Percentiles rank a stretch among this genome's conserved stretches.
Conservation (phyloP, 495 filamentous ascomycete species). For the Xanthoparmelia taractica region DNA sequence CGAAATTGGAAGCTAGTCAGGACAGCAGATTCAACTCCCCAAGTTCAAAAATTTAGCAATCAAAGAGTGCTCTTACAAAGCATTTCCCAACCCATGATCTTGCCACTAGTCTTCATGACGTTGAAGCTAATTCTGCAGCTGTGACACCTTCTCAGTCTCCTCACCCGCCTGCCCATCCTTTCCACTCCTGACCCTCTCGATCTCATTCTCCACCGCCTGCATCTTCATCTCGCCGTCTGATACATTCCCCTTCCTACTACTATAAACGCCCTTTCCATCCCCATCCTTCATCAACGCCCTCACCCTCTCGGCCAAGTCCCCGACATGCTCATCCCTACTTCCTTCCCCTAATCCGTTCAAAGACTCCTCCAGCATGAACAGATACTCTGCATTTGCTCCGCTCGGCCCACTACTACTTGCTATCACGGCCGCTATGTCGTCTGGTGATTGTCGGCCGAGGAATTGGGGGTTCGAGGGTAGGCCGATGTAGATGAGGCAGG, state of each 20-base stretch:
- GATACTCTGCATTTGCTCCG: slow-evolving; percentile 86
- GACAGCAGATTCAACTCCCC: background rate
- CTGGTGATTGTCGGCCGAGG: slow-evolving; percentile 69
- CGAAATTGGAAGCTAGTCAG: background rate
- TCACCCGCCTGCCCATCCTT: slow-evolving; percentile 29
- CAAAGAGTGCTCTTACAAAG: background rate
- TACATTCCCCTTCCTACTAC: background rate
- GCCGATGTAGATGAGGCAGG: slow-evolving; percentile 85
- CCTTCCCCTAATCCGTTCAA: slow-evolving; percentile 65
- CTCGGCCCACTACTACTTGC: slow-evolving; percentile 69
- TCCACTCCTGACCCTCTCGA: slow-evolving; percentile 24
- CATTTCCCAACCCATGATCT: background rate
- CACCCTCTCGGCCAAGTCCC: slow-evolving; percentile 42
- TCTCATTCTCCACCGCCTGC: slow-evolving; percentile 33
- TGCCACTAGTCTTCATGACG: background rate
- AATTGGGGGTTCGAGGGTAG: slow-evolving; percentile 93
- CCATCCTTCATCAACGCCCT: slow-evolving; percentile 36
- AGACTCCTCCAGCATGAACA: slow-evolving; percentile 71
- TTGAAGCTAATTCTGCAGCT: background rate
- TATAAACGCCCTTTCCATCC: slow-evolving; percentile 29
- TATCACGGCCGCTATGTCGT: slow-evolving; percentile 79
- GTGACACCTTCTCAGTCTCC: slow-evolving; percentile 23
- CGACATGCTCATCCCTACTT: slow-evolving; percentile 78
- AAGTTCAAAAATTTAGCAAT: background rate
- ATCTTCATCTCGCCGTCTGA: background rate